Conservation (phyloP, 768 basidiomycete genomes). For the Phallus indusiatus region DNA sequence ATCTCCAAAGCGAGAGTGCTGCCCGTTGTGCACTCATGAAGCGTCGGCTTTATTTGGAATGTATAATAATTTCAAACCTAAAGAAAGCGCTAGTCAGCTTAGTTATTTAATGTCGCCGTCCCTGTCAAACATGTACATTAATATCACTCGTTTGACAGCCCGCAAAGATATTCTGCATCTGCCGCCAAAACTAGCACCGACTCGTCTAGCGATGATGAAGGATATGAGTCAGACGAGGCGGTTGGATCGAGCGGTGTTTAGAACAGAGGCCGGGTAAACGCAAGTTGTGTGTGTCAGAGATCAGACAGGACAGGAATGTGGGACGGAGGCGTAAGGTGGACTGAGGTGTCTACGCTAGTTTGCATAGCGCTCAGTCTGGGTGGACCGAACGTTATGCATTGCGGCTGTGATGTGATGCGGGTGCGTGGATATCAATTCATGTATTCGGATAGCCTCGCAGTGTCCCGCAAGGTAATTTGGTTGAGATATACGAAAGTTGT, state of each 20-base stretch:
- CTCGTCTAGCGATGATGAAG: conserved; percentile 51
- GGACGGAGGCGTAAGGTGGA: too few relatives aligned
- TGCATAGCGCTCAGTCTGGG: too few relatives aligned
- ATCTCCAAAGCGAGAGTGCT: conserved; percentile 76
- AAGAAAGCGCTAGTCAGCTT: too few relatives aligned
- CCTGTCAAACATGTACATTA: conserved; percentile 36
- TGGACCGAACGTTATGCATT: too few relatives aligned
- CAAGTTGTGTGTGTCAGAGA: background rate
- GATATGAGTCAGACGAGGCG: conserved; percentile 53
- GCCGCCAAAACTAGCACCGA: conserved; percentile 68
- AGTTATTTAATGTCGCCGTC: background rate
- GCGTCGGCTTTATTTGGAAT: conserved; percentile 55
- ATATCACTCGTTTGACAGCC: conserved; percentile 76
- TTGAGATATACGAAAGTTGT: too few relatives aligned
- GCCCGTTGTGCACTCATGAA: conserved; percentile 76
- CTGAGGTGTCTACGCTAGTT: too few relatives aligned
- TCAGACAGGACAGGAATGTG: background rate
- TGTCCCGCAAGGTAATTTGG: too few relatives aligned
- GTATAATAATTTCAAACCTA: conserved; percentile 82
- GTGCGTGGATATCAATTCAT: too few relatives aligned
- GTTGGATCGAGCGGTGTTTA: conserved; percentile 11
- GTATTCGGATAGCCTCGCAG: too few relatives aligned
- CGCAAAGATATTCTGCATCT: conserved; percentile 67
- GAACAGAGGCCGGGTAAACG: background rate
- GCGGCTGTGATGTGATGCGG: too few relatives aligned